Percentiles rank a stretch among this genome's conserved stretches.
phyloP scores from a whole-genome alignment of 1,284 basidiomycete species.

The Wolfiporia cocos region DNA sequence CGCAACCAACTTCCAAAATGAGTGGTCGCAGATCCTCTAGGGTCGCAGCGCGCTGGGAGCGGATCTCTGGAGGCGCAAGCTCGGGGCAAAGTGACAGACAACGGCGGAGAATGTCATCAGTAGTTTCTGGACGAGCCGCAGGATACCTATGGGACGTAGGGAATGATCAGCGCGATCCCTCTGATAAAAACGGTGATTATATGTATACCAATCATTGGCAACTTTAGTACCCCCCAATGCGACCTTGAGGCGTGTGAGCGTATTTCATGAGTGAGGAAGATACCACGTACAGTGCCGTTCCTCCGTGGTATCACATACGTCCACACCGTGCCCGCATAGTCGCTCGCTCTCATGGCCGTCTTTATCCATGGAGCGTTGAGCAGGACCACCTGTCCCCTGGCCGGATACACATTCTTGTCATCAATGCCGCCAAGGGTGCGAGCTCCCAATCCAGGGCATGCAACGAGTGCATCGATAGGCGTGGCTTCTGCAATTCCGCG shows the following conservation, averaged over 20 bases:
- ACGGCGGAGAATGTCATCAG: constrained; percentile 51
- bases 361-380: constrained; percentile 48
- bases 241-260: constrained; percentile 33
- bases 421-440: constrained; percentile 39
- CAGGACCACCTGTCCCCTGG: constrained; percentile 46
- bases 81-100: constrained; percentile 58
- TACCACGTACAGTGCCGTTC: constrained; percentile 50
- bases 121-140: constrained; percentile 52
- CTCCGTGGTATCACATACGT: constrained; percentile 68
- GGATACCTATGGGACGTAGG: constrained; percentile 48
- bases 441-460: constrained; percentile 59
- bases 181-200: neutral
- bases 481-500: constrained; percentile 14
- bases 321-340: constrained; percentile 39
- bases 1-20: constrained; percentile 64
- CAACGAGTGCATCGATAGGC: constrained; percentile 46
- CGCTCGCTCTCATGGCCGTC: constrained; percentile 51
- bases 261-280: neutral
- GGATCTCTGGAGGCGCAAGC: constrained; percentile 54
- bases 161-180: neutral
- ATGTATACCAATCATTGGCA: constrained; percentile 54
- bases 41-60: constrained; percentile 41
- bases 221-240: constrained; percentile 62
- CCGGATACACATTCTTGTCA: constrained; percentile 42
- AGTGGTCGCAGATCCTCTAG: constrained; percentile 58